phyloP scores from a whole-genome alignment of 805 yeast genomes.

The Teunomyces atbi region DNA sequence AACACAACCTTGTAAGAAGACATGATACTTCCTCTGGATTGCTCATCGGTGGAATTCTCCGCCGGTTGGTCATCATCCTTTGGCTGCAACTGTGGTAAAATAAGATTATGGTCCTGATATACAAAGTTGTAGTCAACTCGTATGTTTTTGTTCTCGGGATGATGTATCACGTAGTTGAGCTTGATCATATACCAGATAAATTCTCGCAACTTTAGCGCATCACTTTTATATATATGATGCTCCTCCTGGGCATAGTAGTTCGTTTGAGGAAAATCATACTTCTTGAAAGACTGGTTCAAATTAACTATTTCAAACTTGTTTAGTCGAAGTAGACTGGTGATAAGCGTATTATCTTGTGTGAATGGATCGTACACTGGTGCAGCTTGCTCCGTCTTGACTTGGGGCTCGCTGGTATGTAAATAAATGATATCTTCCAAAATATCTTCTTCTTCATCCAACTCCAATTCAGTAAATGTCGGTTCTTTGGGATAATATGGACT shows the following conservation, averaged over 20 bases:
- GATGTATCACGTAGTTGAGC: slow-evolving; percentile 14
- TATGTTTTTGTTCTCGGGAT: slow-evolving; percentile 10
- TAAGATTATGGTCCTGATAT: slow-evolving; percentile 7
- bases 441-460: slow-evolving; percentile 5
- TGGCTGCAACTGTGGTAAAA: not conserved
- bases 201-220: slow-evolving; percentile 27
- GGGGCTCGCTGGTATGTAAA: slow-evolving; percentile 5
- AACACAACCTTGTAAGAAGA: slow-evolving; percentile 12
- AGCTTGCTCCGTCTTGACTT: not conserved
- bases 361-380: slow-evolving; percentile 1
- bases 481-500: not conserved
- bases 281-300: slow-evolving; percentile 18
- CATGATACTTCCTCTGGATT: not conserved
- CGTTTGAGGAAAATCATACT: slow-evolving; percentile 21
- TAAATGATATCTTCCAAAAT: slow-evolving; percentile 9
- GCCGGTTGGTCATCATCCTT: not conserved
- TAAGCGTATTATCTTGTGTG: not conserved
- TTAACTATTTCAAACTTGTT: slow-evolving; percentile 25
- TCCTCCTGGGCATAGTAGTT: slow-evolving; percentile 1
- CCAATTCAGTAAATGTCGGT: not conserved
- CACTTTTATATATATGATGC: slow-evolving; percentile 10
- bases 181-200: slow-evolving; percentile 32
- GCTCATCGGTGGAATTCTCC: not conserved
- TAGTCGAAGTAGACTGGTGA: slow-evolving; percentile 8
- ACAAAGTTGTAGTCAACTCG: slow-evolving; percentile 14